phyloP scores from a whole-genome alignment of 116 monocot species.

The Thalassia testudinum region DNA sequence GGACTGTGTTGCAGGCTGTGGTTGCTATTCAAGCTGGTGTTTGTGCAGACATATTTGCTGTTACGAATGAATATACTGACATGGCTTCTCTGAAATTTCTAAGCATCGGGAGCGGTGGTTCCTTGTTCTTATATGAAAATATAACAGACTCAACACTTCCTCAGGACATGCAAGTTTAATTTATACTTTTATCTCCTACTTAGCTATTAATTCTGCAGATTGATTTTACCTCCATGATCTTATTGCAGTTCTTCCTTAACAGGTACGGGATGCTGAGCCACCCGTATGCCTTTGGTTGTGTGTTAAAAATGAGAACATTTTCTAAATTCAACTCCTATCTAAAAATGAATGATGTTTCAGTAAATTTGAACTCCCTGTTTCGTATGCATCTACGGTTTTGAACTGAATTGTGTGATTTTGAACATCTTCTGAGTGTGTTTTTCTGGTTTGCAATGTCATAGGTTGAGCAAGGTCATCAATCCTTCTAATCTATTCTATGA shows the following conservation, averaged over 20 bases:
- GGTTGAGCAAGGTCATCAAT: too few relatives aligned
- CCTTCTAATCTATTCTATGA: too few relatives aligned
- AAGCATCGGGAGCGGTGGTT: slow-evolving; percentile 96
- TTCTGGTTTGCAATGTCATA: too few relatives aligned
- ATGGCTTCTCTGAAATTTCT: slow-evolving; percentile 91
- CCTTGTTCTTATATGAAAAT: slow-evolving; percentile 71
- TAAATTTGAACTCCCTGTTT: too few relatives aligned
- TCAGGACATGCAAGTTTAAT: slow-evolving; percentile 94
- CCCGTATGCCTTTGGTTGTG: slow-evolving; percentile 95
- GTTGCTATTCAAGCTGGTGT: slow-evolving; percentile 96
- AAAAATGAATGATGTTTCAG: too few relatives aligned
- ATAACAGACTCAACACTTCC: slow-evolving; percentile 98
- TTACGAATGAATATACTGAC: slow-evolving; percentile 97
- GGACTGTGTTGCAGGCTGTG: slow-evolving; percentile 58
- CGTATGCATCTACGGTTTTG: too few relatives aligned
- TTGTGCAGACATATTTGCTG: slow-evolving; percentile 93
- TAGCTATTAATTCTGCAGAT: neutral
- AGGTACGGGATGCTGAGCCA: slow-evolving; percentile 90
- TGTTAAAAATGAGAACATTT: slow-evolving; percentile 82
- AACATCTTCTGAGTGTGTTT: too few relatives aligned
- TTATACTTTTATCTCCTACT: neutral
- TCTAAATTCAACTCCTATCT: slow-evolving; percentile 94
- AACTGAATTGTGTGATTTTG: too few relatives aligned
- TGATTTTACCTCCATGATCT: neutral
- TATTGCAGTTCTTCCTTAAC: slow-evolving; percentile 1